Evolutionary conservation across 257 asterid genomes (phyloP).

Genomic region (Sherardia arvensis): DNA sequence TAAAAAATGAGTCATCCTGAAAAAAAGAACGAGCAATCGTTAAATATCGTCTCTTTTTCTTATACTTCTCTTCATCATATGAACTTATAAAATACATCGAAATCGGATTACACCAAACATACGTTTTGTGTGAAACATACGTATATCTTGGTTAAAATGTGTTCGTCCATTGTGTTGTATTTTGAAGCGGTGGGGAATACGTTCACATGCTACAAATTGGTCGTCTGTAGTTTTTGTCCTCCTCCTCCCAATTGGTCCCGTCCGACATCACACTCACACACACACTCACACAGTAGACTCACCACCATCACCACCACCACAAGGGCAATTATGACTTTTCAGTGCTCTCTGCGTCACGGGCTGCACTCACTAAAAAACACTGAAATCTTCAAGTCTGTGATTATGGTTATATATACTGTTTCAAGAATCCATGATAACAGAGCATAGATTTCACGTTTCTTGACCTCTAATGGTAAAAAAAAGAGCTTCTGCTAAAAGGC

Average conservation of each 20-base stretch:
- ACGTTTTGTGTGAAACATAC: too few species aligned
- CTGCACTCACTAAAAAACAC: too few species aligned
- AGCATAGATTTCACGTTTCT: background rate
- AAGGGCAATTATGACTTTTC: background rate
- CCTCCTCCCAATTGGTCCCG: background rate
- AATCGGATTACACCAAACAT: too few species aligned
- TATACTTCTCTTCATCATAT: too few species aligned
- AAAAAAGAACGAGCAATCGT: too few species aligned
- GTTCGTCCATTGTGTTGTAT: background rate
- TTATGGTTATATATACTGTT: too few species aligned
- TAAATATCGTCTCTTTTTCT: too few species aligned
- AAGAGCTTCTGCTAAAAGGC: background rate
- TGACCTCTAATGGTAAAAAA: background rate
- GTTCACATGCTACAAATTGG: background rate
- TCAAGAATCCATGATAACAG: background rate
- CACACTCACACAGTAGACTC: background rate
- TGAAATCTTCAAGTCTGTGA: background rate
- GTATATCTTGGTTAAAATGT: background rate
- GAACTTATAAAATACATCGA: too few species aligned
- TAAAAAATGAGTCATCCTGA: too few species aligned
- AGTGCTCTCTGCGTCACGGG: background rate
- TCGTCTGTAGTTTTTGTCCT: background rate
- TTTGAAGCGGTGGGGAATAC: background rate
- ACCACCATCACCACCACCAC: background rate
- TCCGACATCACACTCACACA: background rate